Evolutionary conservation across 2,329 filamentous ascomycete genomes (phyloP), one percentile per base, ranked within the genome.

Genomic region (Cordyceps fumosorosea): DNA sequence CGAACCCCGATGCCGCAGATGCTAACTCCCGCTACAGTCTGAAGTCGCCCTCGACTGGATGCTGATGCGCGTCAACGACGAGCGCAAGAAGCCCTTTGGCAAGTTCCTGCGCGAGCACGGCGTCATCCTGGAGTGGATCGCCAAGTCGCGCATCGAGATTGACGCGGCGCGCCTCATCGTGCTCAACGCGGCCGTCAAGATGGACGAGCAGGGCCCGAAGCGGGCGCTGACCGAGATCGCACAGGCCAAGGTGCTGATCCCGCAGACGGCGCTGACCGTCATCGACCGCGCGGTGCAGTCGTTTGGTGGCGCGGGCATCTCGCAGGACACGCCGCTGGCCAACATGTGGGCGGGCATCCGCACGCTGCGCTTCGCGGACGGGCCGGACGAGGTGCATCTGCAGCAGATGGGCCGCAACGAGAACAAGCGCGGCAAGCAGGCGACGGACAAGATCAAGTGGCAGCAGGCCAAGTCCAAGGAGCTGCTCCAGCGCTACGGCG

Each of bases 251-350:
- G 88, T 98, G 0, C 84, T 96, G 20, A 89, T 96, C 10, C 95
- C 95, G 0, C 82, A 86, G 71, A 91, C 88, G 70, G 88, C 90
- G 1, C 82, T 97, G 67, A 86, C 86, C 20, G 90, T 98, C 69
- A 93, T 99, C 69, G 95, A 99, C 80, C 89, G 93, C 65, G 95
- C 95, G 0, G 87, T 99, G 14, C 95, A 99, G 82, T 85, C 91
- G 0, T 96, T 93, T 70, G 95, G 95, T 64, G 95, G 88, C 64
- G 91, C 90, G 4, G 95, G 95, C 72, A 89, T 99, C 55, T 90
- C 86, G 71, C 95, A 98, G 80, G 95, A 99, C 72, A 98, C 95
- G 1, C 95, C 95, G 22, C 80, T 99, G 66, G 93, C 92, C 14
- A 83, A 81, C 72, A 88, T 93, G 85, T 96, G 90, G 87, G 86